These are phyloP conservation scores for Epichloe hybrida DNA, from an alignment of 2,329 filamentous ascomycete species.

Conservation along the genomic window DNA sequence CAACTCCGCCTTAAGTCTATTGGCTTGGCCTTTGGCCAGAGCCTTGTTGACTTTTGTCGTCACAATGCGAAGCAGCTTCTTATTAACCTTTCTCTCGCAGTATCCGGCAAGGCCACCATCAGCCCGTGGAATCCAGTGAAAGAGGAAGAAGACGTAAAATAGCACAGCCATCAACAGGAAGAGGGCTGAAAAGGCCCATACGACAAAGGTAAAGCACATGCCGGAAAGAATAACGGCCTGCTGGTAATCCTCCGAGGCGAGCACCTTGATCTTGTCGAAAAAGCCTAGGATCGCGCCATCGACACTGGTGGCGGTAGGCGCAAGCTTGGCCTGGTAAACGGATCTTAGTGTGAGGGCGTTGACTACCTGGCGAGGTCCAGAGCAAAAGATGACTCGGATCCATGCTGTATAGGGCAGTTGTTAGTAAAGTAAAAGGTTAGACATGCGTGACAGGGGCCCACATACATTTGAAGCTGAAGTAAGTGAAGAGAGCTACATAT, in stretches of 20 bases:
- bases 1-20: slow-evolving; percentile 36
- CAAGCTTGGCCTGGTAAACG: slow-evolving; percentile 65
- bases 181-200: slow-evolving; percentile 76
- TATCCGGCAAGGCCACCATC: slow-evolving; percentile 75
- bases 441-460: slow-evolving; percentile 2
- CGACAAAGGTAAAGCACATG: slow-evolving; percentile 83
- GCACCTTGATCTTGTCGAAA: slow-evolving; percentile 63
- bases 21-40: slow-evolving; percentile 61
- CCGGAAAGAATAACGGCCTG: slow-evolving; percentile 74
- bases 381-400: slow-evolving; percentile 78
- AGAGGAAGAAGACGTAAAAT: slow-evolving; percentile 80
- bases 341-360: slow-evolving; percentile 83
- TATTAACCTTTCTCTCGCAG: slow-evolving; percentile 85
- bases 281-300: slow-evolving; percentile 58
- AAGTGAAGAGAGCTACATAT: slow-evolving; percentile 82
- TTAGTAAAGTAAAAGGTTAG: neutral
- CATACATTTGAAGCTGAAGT: slow-evolving; percentile 60
- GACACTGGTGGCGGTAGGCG: slow-evolving; percentile 34
- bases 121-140: slow-evolving; percentile 73
- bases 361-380: slow-evolving; percentile 81
- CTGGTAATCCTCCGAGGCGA: slow-evolving; percentile 60
- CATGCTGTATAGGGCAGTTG: slow-evolving; percentile 42
- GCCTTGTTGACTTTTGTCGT: slow-evolving; percentile 79
- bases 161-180: slow-evolving; percentile 60
- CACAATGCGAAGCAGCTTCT: slow-evolving; percentile 71